These are phyloP conservation scores for Hanseniaspora valbyensis DNA, from an alignment of 805 yeast species.

Conservation along the genomic window DNA sequence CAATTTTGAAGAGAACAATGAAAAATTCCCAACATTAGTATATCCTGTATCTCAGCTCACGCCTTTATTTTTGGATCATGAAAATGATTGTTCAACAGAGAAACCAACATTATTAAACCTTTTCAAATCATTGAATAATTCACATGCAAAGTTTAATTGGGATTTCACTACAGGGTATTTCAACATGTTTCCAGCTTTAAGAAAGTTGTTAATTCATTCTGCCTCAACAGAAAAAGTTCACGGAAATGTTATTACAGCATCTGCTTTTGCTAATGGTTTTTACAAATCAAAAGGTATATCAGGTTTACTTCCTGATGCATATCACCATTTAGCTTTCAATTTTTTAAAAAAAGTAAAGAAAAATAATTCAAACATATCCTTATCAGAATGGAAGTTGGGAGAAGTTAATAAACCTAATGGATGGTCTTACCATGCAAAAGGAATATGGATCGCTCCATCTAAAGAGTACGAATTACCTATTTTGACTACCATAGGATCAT, in stretches of 20 bases:
- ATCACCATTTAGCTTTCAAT: slow-evolving; percentile 57
- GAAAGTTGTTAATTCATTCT: slow-evolving; percentile 37
- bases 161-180: slow-evolving; percentile 93
- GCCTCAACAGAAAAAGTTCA: slow-evolving; percentile 37
- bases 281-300: slow-evolving; percentile 75
- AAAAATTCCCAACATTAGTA: slow-evolving; percentile 43
- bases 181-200: slow-evolving; percentile 72
- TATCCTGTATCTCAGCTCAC: slow-evolving; percentile 89
- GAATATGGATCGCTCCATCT: slow-evolving; percentile 73
- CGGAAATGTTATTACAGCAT: slow-evolving; percentile 77
- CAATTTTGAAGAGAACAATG: not conserved
- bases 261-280: slow-evolving; percentile 90
- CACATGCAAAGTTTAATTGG: slow-evolving; percentile 49
- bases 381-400: slow-evolving; percentile 83
- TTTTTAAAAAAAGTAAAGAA: slow-evolving; percentile 47
- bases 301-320: slow-evolving; percentile 74
- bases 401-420: slow-evolving; percentile 70
- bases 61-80: slow-evolving; percentile 44
- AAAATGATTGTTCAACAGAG: slow-evolving; percentile 62
- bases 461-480: slow-evolving; percentile 44
- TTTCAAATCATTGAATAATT: slow-evolving; percentile 34
- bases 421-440: slow-evolving; percentile 98
- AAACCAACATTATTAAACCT: slow-evolving; percentile 55
- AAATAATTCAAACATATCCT: slow-evolving; percentile 35
- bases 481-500: slow-evolving; percentile 77